phyloP scores from a whole-genome alignment of 208 protist genomes.

The Trypanosoma avium region DNA sequence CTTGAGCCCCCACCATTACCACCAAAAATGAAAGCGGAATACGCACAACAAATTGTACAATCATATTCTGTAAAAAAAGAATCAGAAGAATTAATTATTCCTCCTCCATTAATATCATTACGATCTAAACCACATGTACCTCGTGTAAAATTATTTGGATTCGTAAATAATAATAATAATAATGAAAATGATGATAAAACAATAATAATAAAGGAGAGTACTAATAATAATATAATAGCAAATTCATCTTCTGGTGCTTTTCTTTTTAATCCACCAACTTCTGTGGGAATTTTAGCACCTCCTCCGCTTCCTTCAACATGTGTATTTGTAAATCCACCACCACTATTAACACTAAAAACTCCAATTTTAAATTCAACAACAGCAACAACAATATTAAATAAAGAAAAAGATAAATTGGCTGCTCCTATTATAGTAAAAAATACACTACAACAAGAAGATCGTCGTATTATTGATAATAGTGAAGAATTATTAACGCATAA shows the following conservation, averaged over 20 bases:
- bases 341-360: conserved; percentile 35
- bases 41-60: not conserved
- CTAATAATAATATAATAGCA: not conserved
- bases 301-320: conserved; percentile 39
- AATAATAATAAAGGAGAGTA: conserved; percentile 10
- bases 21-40: not conserved
- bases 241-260: not conserved
- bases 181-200: not conserved
- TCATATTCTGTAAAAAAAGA: not conserved
- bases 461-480: conserved; percentile 1
- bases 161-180: not conserved
- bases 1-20: conserved; percentile 44
- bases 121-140: conserved; percentile 6
- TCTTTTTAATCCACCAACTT: too few species aligned
- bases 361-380: too few species aligned
- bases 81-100: not conserved
- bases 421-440: not conserved
- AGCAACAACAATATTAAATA: not conserved
- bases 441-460: conserved; percentile 8
- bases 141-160: conserved; percentile 22
- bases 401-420: not conserved
- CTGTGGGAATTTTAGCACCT: not conserved
- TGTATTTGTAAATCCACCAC: conserved; percentile 52
- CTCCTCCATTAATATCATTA: conserved; percentile 16
- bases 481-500: not conserved